Base-by-base conservation (phyloP, 192 early-diverging fungal species). In the Polychytrium aggregatum region DNA sequence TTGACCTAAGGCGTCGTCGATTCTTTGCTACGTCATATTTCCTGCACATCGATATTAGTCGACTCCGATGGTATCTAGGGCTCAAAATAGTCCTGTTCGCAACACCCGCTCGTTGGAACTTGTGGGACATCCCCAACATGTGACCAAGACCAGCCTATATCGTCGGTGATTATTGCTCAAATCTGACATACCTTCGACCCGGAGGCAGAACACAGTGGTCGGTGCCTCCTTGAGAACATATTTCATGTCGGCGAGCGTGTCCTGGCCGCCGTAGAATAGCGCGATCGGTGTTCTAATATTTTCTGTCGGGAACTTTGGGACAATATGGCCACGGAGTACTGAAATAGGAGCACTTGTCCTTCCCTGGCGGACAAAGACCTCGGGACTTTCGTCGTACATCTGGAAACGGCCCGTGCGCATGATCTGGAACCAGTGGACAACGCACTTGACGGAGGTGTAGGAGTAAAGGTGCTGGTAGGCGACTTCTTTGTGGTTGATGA, bases 351-450 rank as follows among this genome's bases (percentile, higher is more conserved):
- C n/a, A n/a, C n/a, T n/a, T n/a, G n/a, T n/a, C n/a, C n/a, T n/a
- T n/a, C n/a, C n/a, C n/a, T n/a, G n/a, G n/a, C n/a, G n/a, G n/a
- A n/a, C n/a, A n/a, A n/a, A n/a, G 33, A 68, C 63, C 52, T 60
- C 68, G 39, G 87, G 83, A 6, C 78, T 68, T 21, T 96, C 92
- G 52, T 96, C 90, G 51, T 88, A 96, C 88, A 91, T 92, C 40
- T 93, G 90, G 36, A 96, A 83, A 22, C 70, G 70, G 9, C 81
- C 80, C 18, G 82, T 81, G 18, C 87, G 65, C 37, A 95, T 92
- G 48, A 95, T 95, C 68, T 95, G 91, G 68, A 95, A 92, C 88
- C 88, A 91, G 56, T 90, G 90, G 57, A 96, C 92, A 43, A 92
- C 78, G 37, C 76, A 77, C 57, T 92, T 90, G 29, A 92, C 88